Percentiles rank a stretch among this genome's conserved stretches.
Conservation (phyloP, 108 stramenopile genomes). For the Nitzschia putrida region DNA sequence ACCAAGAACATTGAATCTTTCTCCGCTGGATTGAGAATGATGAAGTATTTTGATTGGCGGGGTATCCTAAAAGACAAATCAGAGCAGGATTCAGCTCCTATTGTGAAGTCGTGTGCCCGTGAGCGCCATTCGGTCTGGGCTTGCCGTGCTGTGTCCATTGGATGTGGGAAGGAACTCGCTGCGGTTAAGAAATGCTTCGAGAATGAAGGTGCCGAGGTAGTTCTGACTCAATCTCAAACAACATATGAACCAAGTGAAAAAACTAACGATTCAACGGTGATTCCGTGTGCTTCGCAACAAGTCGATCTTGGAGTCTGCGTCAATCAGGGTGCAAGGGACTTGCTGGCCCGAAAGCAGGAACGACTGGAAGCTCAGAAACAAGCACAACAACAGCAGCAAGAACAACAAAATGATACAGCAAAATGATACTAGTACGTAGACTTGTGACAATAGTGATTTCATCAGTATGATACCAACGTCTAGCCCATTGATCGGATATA, state of each 20-base stretch:
- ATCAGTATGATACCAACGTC: too few species aligned
- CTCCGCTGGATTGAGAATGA: slow-evolving; percentile 33
- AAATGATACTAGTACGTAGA: not conserved
- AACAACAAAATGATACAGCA: not conserved
- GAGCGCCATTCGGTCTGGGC: slow-evolving; percentile 55
- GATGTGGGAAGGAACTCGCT: slow-evolving; percentile 43
- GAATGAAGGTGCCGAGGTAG: slow-evolving; percentile 9
- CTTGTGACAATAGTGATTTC: not conserved
- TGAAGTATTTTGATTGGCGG: slow-evolving; percentile 55
- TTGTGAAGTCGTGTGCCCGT: slow-evolving; percentile 33
- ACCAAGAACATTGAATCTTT: slow-evolving; percentile 26
- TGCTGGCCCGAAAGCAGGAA: slow-evolving; percentile 32
- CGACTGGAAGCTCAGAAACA: not conserved
- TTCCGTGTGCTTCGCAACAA: slow-evolving; percentile 39
- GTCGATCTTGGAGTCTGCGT: slow-evolving; percentile 37
- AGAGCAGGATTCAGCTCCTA: not conserved
- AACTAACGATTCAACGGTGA: not conserved
- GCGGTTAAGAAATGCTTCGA: slow-evolving; percentile 42
- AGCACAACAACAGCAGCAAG: slow-evolving; percentile 5
- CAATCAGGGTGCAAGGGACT: slow-evolving; percentile 13
- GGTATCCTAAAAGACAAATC: slow-evolving; percentile 12
- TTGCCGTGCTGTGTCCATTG: slow-evolving; percentile 46
- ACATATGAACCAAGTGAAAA: slow-evolving; percentile 24
- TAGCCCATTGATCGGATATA: too few species aligned
- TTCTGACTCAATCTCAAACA: slow-evolving; percentile 25